These are phyloP conservation scores for Trichocladium antarcticum DNA, from an alignment of 495 filamentous ascomycete species.

Conservation along the genomic window DNA sequence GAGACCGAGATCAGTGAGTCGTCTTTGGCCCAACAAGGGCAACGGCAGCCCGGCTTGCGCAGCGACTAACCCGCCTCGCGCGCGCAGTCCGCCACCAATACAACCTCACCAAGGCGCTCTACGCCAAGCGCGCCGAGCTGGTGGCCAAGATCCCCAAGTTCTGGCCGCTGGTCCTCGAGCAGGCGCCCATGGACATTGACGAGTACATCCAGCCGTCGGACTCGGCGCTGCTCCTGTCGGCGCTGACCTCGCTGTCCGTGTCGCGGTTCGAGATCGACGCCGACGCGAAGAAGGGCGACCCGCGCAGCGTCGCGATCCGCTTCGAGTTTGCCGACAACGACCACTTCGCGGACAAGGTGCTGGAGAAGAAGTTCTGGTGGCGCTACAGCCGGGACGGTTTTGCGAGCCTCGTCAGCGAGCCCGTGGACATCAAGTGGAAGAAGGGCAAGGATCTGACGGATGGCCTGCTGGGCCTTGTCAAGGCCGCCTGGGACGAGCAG, in stretches of 20 bases:
- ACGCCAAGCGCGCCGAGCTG: conserved; percentile 56
- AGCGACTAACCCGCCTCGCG: neutral
- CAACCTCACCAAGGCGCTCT: conserved; percentile 47
- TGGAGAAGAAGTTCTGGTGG: conserved; percentile 87
- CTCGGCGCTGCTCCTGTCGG: conserved; percentile 50
- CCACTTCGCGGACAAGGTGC: conserved; percentile 57
- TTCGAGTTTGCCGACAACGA: conserved; percentile 59
- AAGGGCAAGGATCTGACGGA: conserved; percentile 68
- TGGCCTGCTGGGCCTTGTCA: conserved; percentile 62
- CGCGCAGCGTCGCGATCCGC: conserved; percentile 50
- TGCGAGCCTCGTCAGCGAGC: conserved; percentile 68
- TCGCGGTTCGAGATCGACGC: conserved; percentile 60
- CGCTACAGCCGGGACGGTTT: conserved; percentile 54
- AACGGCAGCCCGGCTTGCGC: too few species aligned
- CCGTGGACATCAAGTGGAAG: conserved; percentile 83
- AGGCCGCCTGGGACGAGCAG: conserved; percentile 57
- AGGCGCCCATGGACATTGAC: conserved; percentile 71
- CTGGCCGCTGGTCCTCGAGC: conserved; percentile 80
- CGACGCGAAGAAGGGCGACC: conserved; percentile 46
- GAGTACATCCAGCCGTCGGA: conserved; percentile 72
- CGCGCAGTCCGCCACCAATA: conserved; percentile 47
- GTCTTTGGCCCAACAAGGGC: neutral
- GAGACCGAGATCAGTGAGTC: conserved; percentile 59
- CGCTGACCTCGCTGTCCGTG: conserved; percentile 54
- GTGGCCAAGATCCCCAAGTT: conserved; percentile 64